A percentile compares a stretch with the other conserved stretches of the same genome.
Conservation (phyloP, 78 protist genomes). For the Polysphondylium violaceum region DNA sequence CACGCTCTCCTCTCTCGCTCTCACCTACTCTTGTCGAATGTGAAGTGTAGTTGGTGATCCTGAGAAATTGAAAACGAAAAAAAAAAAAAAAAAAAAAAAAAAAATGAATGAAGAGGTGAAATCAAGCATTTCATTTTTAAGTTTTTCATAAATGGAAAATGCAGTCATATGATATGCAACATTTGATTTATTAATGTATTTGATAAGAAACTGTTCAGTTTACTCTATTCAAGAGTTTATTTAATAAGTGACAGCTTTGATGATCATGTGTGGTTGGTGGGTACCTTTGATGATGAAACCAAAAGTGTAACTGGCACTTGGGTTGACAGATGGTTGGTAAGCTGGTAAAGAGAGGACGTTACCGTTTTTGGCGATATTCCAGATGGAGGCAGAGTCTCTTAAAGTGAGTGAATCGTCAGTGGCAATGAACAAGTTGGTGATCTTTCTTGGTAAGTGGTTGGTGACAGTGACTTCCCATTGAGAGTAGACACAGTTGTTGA, state of each 20-base stretch:
- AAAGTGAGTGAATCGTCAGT: conserved; percentile 20
- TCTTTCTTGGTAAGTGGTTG: neutral
- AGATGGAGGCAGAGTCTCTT: conserved; percentile 11
- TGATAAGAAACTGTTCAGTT: too few species aligned
- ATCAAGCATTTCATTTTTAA: neutral
- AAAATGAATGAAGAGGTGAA: neutral
- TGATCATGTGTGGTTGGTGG: neutral
- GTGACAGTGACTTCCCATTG: conserved; percentile 11
- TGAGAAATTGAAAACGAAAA: neutral
- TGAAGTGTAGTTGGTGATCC: neutral
- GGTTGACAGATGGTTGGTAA: conserved; percentile 2
- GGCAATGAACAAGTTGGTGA: neutral
- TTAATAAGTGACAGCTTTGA: too few species aligned
- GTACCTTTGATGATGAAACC: neutral
- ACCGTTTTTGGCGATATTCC: conserved; percentile 37
- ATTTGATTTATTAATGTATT: too few species aligned
- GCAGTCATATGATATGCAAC: too few species aligned
- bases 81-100: conserved; percentile 9
- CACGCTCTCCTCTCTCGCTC: neutral
- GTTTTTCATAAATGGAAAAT: neutral
- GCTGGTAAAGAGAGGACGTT: neutral
- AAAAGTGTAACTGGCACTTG: too few species aligned
- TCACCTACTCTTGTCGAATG: neutral
- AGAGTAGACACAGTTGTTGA: neutral
- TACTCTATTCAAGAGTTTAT: too few species aligned